Base-by-base conservation (phyloP, 2,329 filamentous ascomycete genomes). In the Neopestalotiopsis rosae region DNA sequence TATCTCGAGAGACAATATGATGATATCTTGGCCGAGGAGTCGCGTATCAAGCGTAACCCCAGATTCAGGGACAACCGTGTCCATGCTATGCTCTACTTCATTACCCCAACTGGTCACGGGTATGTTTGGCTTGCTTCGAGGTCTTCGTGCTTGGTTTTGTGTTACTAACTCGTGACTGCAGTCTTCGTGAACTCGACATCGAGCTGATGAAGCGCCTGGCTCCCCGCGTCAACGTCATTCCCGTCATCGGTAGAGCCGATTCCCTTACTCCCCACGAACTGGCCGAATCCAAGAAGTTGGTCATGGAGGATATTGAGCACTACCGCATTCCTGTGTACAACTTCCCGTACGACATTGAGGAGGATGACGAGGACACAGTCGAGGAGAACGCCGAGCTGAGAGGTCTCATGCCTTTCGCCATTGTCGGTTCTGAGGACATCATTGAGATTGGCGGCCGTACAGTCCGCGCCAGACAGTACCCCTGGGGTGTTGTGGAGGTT, bases 231-330 rank as follows among this genome's bases (percentile, higher is more conserved):
- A 99, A 99, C 82, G 96, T 99, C 76, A 99, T 99, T 74, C 96
- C 96, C 72, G 96, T 99, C 77, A 98, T 99, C 81, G 96, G 96
- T 79, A 97, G 98, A 83, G 96, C 96, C 80, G 96, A 99, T 82
- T 97, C 96, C 28, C 91, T 99, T 72, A 99, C 96, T 68, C 96
- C 96, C 52, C 92, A 94, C 74, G 96, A 99, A 86, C 89, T 99
- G 72, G 96, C 96, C 74, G 96, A 99, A 85, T 98, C 95, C 75
- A 99, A 99, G 91, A 99, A 98, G 89, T 90, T 99, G 71, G 95
- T 99, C 79, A 99, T 99, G 96, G 96, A 99, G 87, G 96, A 99
- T 81, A 99, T 99, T 76, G 96, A 99, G 85, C 96, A 99, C 85
- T 99, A 99, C 87, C 93, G 96, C 80, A 99, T 99, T 76, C 96